Percentiles rank a stretch among this genome's conserved stretches.
Evolutionary conservation across 2,329 filamentous ascomycete species (phyloP).

Genomic region (Bipolaris victoriae): DNA sequence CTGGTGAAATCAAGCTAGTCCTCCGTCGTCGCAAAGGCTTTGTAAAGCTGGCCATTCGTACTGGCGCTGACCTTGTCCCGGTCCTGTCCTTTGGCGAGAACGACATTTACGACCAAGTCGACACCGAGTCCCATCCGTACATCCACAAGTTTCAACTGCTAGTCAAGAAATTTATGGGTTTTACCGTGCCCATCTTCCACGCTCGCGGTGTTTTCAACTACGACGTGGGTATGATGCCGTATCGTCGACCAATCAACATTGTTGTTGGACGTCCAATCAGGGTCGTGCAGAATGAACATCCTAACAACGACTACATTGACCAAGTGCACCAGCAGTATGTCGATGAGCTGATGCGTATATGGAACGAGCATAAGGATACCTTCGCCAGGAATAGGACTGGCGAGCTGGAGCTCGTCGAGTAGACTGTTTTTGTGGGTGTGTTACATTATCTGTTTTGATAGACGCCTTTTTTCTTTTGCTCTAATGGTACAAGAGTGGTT

Average conservation of each 20-base stretch:
- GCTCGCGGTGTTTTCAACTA: slow-evolving; percentile 96
- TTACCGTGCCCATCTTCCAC: slow-evolving; percentile 89
- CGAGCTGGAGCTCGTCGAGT: slow-evolving; percentile 72
- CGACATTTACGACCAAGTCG: slow-evolving; percentile 90
- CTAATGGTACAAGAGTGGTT: not conserved
- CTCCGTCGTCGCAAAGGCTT: slow-evolving; percentile 88
- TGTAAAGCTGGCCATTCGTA: slow-evolving; percentile 88
- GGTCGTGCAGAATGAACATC: slow-evolving; percentile 68
- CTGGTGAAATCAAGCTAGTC: slow-evolving; percentile 76
- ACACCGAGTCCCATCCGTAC: slow-evolving; percentile 74
- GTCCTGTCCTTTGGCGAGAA: slow-evolving; percentile 95
- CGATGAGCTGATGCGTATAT: slow-evolving; percentile 72
- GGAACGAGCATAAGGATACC: slow-evolving; percentile 78
- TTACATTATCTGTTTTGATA: not conserved
- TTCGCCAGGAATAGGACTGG: slow-evolving; percentile 68
- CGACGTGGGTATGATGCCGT: slow-evolving; percentile 95
- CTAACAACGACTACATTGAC: slow-evolving; percentile 78
- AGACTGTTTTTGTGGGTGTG: not conserved
- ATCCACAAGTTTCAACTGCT: slow-evolving; percentile 83
- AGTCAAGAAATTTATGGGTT: slow-evolving; percentile 84
- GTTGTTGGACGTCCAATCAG: slow-evolving; percentile 84
- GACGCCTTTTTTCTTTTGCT: not conserved
- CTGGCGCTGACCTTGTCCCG: slow-evolving; percentile 91
- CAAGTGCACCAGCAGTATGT: slow-evolving; percentile 81
- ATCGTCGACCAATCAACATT: slow-evolving; percentile 83